Percentiles rank a stretch among this genome's conserved stretches.
These are phyloP conservation scores for Metahyphopichia silvanorum DNA, from an alignment of 805 yeast species.

Conservation along the genomic window DNA sequence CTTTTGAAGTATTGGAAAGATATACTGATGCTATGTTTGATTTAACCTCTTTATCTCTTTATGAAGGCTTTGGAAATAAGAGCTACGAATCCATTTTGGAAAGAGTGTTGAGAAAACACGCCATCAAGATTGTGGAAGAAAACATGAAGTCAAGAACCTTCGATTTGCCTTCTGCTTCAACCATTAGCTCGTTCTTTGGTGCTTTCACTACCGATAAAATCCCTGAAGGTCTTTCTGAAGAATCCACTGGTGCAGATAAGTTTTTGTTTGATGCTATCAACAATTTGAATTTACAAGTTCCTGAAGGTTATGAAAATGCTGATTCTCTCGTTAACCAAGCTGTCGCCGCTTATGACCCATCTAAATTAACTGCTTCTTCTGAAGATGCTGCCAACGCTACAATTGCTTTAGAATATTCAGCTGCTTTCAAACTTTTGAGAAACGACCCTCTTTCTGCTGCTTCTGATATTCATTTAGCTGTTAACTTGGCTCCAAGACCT, in stretches of 20 bases:
- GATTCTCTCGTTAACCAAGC: constrained; percentile 60
- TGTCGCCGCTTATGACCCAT: constrained; percentile 41
- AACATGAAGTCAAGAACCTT: constrained; percentile 49
- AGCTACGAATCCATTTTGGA: constrained; percentile 79
- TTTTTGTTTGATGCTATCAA: constrained; percentile 64
- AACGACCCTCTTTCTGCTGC: constrained; percentile 67
- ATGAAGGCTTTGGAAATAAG: constrained; percentile 78
- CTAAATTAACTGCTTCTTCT: constrained; percentile 27
- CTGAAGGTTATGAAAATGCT: constrained; percentile 62
- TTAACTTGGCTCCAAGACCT: constrained; percentile 68
- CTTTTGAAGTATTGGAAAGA: constrained; percentile 77
- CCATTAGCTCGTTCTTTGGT: constrained; percentile 81
- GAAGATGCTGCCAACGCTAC: constrained; percentile 46
- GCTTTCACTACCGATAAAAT: constrained; percentile 66
- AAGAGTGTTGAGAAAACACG: constrained; percentile 77
- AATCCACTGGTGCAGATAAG: constrained; percentile 59
- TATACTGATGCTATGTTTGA: constrained; percentile 88
- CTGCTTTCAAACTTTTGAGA: constrained; percentile 80
- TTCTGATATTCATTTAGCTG: constrained; percentile 59
- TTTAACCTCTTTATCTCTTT: constrained; percentile 81
- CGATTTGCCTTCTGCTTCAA: constrained; percentile 77
- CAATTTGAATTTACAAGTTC: constrained; percentile 47
- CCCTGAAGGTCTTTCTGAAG: constrained; percentile 47
- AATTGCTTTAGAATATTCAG: constrained; percentile 78
- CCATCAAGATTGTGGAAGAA: constrained; percentile 67